Evolutionary conservation across 805 yeast species (phyloP), one percentile per base, ranked within the genome.

Genomic region (Cyberlindnera euphorbiiphila): DNA sequence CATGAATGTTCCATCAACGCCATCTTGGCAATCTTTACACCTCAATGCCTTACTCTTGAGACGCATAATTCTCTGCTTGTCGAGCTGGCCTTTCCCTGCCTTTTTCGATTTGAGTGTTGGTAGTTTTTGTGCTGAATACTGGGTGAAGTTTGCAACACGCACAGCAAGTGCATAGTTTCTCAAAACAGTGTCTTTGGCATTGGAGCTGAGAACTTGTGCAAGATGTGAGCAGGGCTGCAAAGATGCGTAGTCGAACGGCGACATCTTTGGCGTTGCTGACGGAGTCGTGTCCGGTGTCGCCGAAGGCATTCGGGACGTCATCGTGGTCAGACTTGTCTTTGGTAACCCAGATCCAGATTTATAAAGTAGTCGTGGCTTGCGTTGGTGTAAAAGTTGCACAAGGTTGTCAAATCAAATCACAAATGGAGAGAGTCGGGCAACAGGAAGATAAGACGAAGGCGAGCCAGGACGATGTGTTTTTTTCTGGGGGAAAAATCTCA

Each of bases 11-110:
- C 42, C 51, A 5, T 53, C 57, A 4, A 68, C 57, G 30, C 54
- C 54, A 18, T 63, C 49, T 9, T 60, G 51, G 49, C 85, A 79
- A 23, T 68, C 72, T 17, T 71, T 61, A 50, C 87, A 79, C 41
- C 62, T 62, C 19, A 78, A 53, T 3, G 76, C 67, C 27, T 58
- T 61, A 3, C 69, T 50, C 49, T 72, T 70, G 36, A 72, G 54
- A 22, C 57, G 62, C 32, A 65, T 46, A 26, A 79, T 55, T 35
- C 62, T 61, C 11, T 48, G 50, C 26, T 53, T 61, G 18, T 72
- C 66, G 5, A 69, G 51, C 32, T 34, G 37, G 22, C 29, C 18
- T 24, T 46, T 42, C 10, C 33, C 23, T 18, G 44, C 44, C 39
- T 45, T 41, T 15, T 34, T 10, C 12, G 26, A 27, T 22, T 32